phyloP scores from a whole-genome alignment of 2,329 filamentous ascomycete genomes.

The Cladophialophora bantiana region DNA sequence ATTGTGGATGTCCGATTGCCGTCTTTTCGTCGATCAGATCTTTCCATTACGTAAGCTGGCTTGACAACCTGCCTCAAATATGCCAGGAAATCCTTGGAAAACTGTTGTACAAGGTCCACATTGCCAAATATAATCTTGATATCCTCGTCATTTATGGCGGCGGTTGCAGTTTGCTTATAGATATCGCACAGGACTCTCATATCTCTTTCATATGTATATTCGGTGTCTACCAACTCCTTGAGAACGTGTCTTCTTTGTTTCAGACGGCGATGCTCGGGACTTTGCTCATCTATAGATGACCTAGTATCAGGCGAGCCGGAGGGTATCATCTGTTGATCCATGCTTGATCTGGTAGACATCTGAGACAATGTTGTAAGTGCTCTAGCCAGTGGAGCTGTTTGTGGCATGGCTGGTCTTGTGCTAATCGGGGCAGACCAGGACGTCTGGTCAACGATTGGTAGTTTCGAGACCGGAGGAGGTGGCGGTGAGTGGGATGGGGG shows the following conservation, averaged over 20 bases:
- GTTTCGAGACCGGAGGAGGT: slow-evolving; percentile 32
- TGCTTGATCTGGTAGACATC: slow-evolving; percentile 31
- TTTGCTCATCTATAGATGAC: slow-evolving; percentile 32
- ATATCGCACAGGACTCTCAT: slow-evolving; percentile 98
- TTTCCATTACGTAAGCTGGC: slow-evolving; percentile 76
- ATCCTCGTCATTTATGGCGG: slow-evolving; percentile 80
- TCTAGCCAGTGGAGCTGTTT: slow-evolving; percentile 24
- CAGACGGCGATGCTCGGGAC: slow-evolving; percentile 71
- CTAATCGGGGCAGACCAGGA: slow-evolving; percentile 31
- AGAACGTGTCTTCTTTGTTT: slow-evolving; percentile 82
- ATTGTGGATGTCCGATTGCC: slow-evolving; percentile 57
- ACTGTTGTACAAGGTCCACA: slow-evolving; percentile 85
- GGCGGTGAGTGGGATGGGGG: slow-evolving; percentile 40
- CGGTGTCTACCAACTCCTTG: slow-evolving; percentile 91
- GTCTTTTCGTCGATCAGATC: slow-evolving; percentile 60
- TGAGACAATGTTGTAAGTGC: slow-evolving; percentile 33
- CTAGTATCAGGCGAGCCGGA: slow-evolving; percentile 23
- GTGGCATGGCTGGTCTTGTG: slow-evolving; percentile 19
- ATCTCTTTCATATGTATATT: slow-evolving; percentile 87
- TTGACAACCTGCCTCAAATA: slow-evolving; percentile 80
- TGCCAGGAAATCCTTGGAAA: slow-evolving; percentile 80
- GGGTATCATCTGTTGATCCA: slow-evolving; percentile 27
- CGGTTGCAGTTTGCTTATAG: slow-evolving; percentile 90
- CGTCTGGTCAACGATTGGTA: slow-evolving; percentile 34
- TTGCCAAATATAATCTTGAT: slow-evolving; percentile 93